Percentiles rank a stretch among this genome's conserved stretches.
Conservation (phyloP, 2,329 filamentous ascomycete species). For the Ophiosphaerella korrae region DNA sequence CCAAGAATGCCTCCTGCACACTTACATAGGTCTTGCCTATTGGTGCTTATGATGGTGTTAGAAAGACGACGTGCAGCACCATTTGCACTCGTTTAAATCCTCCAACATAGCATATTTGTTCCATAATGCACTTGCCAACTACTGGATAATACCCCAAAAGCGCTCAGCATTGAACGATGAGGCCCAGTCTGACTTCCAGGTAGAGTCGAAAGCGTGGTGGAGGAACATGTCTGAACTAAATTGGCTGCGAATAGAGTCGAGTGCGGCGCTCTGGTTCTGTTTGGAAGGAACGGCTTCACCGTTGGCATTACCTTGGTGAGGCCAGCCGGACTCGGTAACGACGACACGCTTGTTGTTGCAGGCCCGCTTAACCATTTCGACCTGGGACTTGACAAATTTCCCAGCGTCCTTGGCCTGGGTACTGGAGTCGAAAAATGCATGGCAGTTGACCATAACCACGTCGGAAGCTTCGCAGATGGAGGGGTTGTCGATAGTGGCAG, state of each 20-base stretch:
- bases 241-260: constrained; percentile 66
- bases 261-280: constrained; percentile 69
- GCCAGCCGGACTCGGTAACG: constrained; percentile 87
- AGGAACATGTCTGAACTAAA: constrained; percentile 69
- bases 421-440: constrained; percentile 79
- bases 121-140: constrained; percentile 6
- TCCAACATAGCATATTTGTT: not conserved
- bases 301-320: constrained; percentile 69
- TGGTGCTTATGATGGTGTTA: constrained; percentile 16
- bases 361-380: constrained; percentile 52
- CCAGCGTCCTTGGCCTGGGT: constrained; percentile 67
- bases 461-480: constrained; percentile 74
- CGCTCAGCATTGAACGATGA: constrained; percentile 73
- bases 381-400: constrained; percentile 66
- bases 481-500: constrained; percentile 68
- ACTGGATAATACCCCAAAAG: constrained; percentile 66
- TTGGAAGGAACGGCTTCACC: constrained; percentile 69
- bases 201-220: constrained; percentile 79
- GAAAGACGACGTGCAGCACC: constrained; percentile 15
- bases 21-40: constrained; percentile 19
- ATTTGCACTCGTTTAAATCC: constrained; percentile 10
- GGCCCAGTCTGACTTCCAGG: constrained; percentile 72
- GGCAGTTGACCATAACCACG: constrained; percentile 80
- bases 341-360: constrained; percentile 66
- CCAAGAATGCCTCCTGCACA: constrained; percentile 29